phyloP scores from a whole-genome alignment of 1,284 basidiomycete genomes.

The Taiwanofungus camphoratus region DNA sequence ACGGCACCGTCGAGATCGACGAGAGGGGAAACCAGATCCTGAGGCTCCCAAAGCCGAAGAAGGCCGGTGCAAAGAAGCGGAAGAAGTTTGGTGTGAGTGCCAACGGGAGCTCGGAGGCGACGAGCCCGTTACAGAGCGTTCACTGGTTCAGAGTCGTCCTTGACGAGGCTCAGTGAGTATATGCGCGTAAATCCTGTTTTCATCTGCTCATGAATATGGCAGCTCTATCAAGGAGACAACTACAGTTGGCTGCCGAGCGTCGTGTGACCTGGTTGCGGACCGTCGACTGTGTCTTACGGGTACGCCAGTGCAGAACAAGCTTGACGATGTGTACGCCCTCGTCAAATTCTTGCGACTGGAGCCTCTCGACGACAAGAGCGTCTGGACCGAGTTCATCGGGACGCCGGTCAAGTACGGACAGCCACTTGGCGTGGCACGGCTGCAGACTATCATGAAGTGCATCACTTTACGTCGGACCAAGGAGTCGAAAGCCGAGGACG shows the following conservation, averaged over 20 bases:
- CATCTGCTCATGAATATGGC: conserved; percentile 2
- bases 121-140: conserved; percentile 90
- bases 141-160: conserved; percentile 98
- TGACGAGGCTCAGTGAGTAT: conserved; percentile 93
- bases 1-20: conserved; percentile 61
- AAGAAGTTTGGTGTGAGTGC: conserved; percentile 40
- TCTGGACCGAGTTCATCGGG: conserved; percentile 93
- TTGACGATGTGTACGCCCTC: conserved; percentile 95
- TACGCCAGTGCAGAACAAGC: conserved; percentile 97
- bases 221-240: conserved; percentile 96
- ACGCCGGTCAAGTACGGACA: conserved; percentile 90
- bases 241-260: conserved; percentile 92
- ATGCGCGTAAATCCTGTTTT: background rate
- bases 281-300: conserved; percentile 93
- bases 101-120: conserved; percentile 44
- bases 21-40: conserved; percentile 59
- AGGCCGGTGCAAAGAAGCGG: conserved; percentile 60
- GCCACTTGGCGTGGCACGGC: conserved; percentile 84
- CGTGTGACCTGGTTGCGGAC: conserved; percentile 91
- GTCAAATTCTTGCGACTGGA: conserved; percentile 92
- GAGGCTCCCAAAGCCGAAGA: conserved; percentile 52
- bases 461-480: conserved; percentile 96
- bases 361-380: conserved; percentile 89
- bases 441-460: conserved; percentile 96
- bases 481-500: conserved; percentile 78